Conservation (phyloP, 495 filamentous ascomycete genomes). For the Neurospora africana region DNA sequence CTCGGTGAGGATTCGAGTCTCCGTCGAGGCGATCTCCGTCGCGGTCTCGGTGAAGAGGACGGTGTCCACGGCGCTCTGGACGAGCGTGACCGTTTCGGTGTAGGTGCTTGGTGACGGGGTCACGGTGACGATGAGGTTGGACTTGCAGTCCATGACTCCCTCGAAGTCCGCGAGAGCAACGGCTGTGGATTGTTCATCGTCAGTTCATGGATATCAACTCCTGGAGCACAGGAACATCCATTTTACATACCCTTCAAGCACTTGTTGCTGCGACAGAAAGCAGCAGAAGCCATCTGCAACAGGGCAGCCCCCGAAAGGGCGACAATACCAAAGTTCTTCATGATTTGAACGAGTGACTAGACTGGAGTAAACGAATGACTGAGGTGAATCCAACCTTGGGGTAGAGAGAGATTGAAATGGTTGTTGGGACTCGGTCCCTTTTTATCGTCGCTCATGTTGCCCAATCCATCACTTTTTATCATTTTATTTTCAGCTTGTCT, state of each 20-base stretch:
- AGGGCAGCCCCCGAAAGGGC: constrained; percentile 1
- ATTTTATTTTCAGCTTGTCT: background rate
- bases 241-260: constrained; percentile 2
- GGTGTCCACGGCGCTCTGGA: constrained; percentile 2
- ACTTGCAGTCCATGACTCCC: background rate
- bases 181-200: background rate
- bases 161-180: background rate
- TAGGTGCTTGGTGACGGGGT: background rate
- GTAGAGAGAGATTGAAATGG: background rate
- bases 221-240: background rate
- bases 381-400: background rate
- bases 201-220: background rate
- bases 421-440: background rate
- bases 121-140: constrained; percentile 2
- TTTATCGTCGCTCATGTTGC: background rate
- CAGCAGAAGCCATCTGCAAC: background rate
- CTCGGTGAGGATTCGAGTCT: constrained; percentile 1
- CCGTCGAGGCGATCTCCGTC: constrained; percentile 3
- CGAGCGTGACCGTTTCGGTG: constrained; percentile 1
- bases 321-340: constrained; percentile 3
- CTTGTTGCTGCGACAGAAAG: constrained; percentile 1
- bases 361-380: constrained; percentile 2
- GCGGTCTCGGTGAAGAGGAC: constrained; percentile 2
- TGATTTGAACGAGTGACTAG: constrained; percentile 4
- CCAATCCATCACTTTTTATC: background rate